Evolutionary conservation across 805 yeast species (phyloP).

Genomic region (Cyberlindnera lachancei): DNA sequence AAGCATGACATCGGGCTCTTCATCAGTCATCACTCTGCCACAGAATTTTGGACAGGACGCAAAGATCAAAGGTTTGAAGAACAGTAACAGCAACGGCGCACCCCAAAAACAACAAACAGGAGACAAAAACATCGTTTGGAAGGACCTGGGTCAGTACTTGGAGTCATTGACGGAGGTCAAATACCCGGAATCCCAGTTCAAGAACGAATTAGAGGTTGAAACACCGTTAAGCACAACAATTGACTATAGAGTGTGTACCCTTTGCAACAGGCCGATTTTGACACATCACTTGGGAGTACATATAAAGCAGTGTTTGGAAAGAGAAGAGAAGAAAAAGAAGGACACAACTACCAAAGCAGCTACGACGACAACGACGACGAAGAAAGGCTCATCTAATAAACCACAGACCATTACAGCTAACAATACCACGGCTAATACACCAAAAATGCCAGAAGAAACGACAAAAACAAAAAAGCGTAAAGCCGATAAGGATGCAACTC

Average conservation of each 20-base stretch:
- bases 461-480: slow-evolving; percentile 13
- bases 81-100: background rate
- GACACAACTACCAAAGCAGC: slow-evolving; percentile 1
- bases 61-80: slow-evolving; percentile 20
- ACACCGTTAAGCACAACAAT: slow-evolving; percentile 33
- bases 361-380: background rate
- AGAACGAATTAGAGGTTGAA: slow-evolving; percentile 14
- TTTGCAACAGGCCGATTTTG: slow-evolving; percentile 39
- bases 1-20: slow-evolving; percentile 22
- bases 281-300: slow-evolving; percentile 31
- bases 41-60: slow-evolving; percentile 21
- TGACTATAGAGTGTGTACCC: slow-evolving; percentile 39
- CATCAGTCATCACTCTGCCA: slow-evolving; percentile 10
- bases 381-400: background rate
- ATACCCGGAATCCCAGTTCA: slow-evolving; percentile 9
- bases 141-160: slow-evolving; percentile 26
- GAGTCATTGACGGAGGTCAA: slow-evolving; percentile 18
- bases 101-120: slow-evolving; percentile 4
- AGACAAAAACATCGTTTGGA: slow-evolving; percentile 23
- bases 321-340: slow-evolving; percentile 19
- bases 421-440: too few species aligned
- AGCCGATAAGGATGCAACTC: slow-evolving; percentile 14
- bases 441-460: background rate
- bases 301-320: slow-evolving; percentile 31
- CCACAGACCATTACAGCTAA: too few species aligned